Evolutionary conservation across 257 asterid species (phyloP).

Genomic region (Ophiorrhiza pumila): DNA sequence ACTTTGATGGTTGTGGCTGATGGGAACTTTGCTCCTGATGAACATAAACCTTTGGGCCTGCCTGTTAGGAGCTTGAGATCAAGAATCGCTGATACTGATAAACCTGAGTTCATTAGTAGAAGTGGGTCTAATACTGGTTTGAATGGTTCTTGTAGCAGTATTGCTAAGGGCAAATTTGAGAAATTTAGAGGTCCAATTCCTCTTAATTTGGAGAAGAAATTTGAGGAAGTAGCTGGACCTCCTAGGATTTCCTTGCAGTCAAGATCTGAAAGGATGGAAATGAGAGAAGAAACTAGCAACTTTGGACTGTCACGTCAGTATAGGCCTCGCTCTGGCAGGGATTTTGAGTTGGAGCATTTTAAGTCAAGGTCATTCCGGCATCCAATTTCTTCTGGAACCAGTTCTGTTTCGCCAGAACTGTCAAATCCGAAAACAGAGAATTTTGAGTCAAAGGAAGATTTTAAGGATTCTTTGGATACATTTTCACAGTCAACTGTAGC

Average conservation of each 20-base stretch:
- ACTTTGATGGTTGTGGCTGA: slow-evolving; percentile 54
- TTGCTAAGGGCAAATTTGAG: slow-evolving; percentile 27
- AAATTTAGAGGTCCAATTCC: slow-evolving; percentile 51
- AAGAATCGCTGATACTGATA: slow-evolving; percentile 29
- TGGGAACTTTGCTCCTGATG: slow-evolving; percentile 34
- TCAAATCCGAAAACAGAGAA: slow-evolving; percentile 24
- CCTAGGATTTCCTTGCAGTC: slow-evolving; percentile 44
- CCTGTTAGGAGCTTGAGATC: slow-evolving; percentile 76
- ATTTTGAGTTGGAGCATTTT: slow-evolving; percentile 46
- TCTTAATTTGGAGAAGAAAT: slow-evolving; percentile 53
- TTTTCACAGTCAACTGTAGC: slow-evolving; percentile 25
- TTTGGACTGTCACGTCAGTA: slow-evolving; percentile 26
- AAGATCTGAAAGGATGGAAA: slow-evolving; percentile 43
- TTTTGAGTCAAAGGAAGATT: slow-evolving; percentile 23
- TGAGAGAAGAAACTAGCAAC: slow-evolving; percentile 27
- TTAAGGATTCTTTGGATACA: slow-evolving; percentile 15
- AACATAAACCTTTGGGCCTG: slow-evolving; percentile 68
- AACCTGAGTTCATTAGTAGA: slow-evolving; percentile 22
- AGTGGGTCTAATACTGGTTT: slow-evolving; percentile 13
- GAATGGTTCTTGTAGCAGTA: slow-evolving; percentile 26
- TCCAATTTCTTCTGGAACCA: slow-evolving; percentile 15
- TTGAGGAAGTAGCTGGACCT: slow-evolving; percentile 47
- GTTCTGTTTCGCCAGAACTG: slow-evolving; percentile 36
- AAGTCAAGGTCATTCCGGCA: slow-evolving; percentile 31
- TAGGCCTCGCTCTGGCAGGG: slow-evolving; percentile 61